These are phyloP conservation scores for Didymella sp. DNA, from an alignment of 2,329 filamentous ascomycete species.

Conservation along the genomic window DNA sequence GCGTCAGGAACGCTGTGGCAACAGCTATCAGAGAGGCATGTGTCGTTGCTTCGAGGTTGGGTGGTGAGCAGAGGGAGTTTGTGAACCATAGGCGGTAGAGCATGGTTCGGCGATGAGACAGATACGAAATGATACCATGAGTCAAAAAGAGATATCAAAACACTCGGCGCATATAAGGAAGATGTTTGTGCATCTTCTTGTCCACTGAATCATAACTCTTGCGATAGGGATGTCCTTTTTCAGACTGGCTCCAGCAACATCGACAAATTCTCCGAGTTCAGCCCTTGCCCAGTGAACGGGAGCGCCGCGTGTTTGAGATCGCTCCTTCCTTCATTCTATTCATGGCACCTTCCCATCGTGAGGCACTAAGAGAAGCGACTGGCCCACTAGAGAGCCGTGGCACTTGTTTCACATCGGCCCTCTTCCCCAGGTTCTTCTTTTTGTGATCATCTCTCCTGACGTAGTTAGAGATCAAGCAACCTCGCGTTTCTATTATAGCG, in stretches of 20 bases:
- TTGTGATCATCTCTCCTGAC: background rate
- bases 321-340: background rate
- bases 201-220: no score
- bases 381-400: background rate
- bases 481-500: background rate
- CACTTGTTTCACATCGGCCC: background rate
- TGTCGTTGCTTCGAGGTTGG: constrained; percentile 71
- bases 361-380: background rate
- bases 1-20: constrained; percentile 70
- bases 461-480: background rate
- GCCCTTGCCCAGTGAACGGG: background rate
- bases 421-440: background rate
- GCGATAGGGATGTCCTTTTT: no score
- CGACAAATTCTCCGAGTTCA: background rate
- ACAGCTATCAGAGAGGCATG: constrained; percentile 75
- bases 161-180: no score
- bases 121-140: background rate
- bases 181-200: no score
- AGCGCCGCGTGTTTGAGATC: background rate
- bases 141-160: no score
- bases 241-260: no score
- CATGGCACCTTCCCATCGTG: background rate
- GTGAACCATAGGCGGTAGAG: constrained; percentile 53
- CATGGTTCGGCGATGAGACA: background rate
- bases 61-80: constrained; percentile 57